Percentiles rank a stretch among this genome's conserved stretches.
Conservation (phyloP, 495 filamentous ascomycete genomes). For the Neurospora sp. region DNA sequence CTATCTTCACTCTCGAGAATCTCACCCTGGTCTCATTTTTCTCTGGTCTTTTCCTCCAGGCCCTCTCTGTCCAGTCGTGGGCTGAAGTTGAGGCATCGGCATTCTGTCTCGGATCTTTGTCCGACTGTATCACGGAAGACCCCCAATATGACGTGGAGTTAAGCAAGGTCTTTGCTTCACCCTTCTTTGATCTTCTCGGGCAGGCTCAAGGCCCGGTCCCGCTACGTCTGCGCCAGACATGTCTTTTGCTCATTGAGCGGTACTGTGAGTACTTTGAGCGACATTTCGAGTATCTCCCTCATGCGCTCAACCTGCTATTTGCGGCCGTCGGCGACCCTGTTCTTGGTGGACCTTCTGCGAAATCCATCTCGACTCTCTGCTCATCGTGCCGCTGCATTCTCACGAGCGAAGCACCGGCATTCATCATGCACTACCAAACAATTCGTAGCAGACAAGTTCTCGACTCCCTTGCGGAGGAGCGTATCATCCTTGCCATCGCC, state of each 20-base stretch:
- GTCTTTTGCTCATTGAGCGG: constrained; percentile 64
- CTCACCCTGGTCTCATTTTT: constrained; percentile 59
- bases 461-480: constrained; percentile 66
- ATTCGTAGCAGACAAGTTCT: constrained; percentile 49
- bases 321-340: constrained; percentile 55
- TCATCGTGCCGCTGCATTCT: constrained; percentile 67
- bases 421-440: constrained; percentile 65
- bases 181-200: constrained; percentile 49
- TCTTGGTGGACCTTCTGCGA: constrained; percentile 63
- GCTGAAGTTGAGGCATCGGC: constrained; percentile 67
- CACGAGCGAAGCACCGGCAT: constrained; percentile 58
- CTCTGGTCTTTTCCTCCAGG: constrained; percentile 49
- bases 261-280: constrained; percentile 78
- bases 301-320: constrained; percentile 75
- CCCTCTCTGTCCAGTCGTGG: constrained; percentile 55
- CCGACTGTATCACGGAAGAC: constrained; percentile 65
- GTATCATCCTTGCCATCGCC: constrained; percentile 72
- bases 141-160: constrained; percentile 56
- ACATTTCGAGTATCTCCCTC: constrained; percentile 57
- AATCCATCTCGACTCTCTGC: constrained; percentile 70
- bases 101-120: constrained; percentile 67
- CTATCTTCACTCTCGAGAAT: constrained; percentile 63
- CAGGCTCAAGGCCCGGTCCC: constrained; percentile 42
- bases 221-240: constrained; percentile 62
- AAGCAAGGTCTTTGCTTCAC: constrained; percentile 55